phyloP scores from a whole-genome alignment of 2,329 filamentous ascomycete genomes.

The Colletotrichum siamense region DNA sequence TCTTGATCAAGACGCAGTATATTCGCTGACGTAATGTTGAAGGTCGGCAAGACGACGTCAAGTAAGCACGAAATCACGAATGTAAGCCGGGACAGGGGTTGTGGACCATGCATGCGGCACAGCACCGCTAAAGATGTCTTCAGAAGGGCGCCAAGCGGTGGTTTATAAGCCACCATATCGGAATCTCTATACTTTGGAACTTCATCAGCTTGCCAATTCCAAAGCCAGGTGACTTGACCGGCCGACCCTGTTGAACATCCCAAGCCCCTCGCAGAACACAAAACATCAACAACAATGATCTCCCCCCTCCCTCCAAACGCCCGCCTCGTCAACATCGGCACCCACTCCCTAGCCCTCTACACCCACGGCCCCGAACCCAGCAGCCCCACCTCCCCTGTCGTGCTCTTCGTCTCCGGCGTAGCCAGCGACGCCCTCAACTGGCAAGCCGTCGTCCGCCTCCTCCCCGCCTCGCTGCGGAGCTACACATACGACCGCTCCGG shows the following conservation, averaged over 20 bases:
- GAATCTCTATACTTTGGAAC: fast-evolving
- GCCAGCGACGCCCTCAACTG: slow-evolving; percentile 11
- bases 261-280: neutral
- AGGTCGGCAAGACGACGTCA: neutral
- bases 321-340: slow-evolving; percentile 7
- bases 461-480: neutral
- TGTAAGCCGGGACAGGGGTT: neutral
- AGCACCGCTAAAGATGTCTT: neutral
- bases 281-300: neutral
- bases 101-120: neutral
- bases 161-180: neutral
- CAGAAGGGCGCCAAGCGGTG: neutral
- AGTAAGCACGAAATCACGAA: neutral
- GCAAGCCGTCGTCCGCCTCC: neutral
- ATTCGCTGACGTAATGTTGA: neutral
- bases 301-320: neutral
- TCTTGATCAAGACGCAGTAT: fast-evolving
- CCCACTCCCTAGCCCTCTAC: slow-evolving; percentile 3
- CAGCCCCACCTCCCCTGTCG: neutral
- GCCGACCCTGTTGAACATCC: neutral
- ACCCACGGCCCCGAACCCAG: neutral
- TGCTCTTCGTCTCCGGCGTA: neutral
- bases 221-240: neutral
- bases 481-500: slow-evolving; percentile 6
- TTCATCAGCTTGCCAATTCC: neutral